Evolutionary conservation across 2,329 filamentous ascomycete species (phyloP).

Genomic region (Diaporthe destruens): DNA sequence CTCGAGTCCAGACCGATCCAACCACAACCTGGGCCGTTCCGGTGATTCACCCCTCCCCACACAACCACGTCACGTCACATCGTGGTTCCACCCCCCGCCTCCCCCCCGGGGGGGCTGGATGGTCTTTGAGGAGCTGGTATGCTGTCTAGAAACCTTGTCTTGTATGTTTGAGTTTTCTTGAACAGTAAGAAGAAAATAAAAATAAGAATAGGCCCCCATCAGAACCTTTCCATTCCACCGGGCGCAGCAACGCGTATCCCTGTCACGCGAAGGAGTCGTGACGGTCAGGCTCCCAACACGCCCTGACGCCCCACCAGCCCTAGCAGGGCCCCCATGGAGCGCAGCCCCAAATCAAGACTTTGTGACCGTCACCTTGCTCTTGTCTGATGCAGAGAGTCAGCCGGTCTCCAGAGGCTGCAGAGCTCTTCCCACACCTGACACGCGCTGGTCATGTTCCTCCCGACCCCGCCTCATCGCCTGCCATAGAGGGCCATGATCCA

Average conservation of each 20-base stretch:
- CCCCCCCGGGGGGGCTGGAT: background rate
- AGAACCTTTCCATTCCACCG: constrained; percentile 23
- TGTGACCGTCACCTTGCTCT: constrained; percentile 50
- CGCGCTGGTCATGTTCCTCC: background rate
- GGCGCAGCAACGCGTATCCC: constrained; percentile 30
- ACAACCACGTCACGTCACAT: constrained; percentile 26
- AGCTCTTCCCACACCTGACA: background rate
- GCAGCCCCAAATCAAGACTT: constrained; percentile 32
- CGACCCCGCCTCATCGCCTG: constrained; percentile 4
- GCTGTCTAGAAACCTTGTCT: background rate
- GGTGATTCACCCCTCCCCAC: constrained; percentile 25
- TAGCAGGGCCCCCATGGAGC: constrained; percentile 22
- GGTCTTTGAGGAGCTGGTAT: constrained; percentile 19
- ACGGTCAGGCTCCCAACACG: constrained; percentile 3
- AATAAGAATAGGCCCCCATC: constrained; percentile 27
- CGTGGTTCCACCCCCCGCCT: background rate
- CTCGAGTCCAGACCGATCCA: constrained; percentile 56
- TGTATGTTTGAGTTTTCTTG: background rate
- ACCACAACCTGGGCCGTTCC: constrained; percentile 34
- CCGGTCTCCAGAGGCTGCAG: constrained; percentile 40
- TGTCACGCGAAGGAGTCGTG: constrained; percentile 29
- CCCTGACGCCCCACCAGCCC: constrained; percentile 7
- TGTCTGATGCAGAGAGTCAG: constrained; percentile 46
- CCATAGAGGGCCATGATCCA: background rate
- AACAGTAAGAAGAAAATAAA: too few relatives aligned